Base-by-base conservation (phyloP, 2,329 filamentous ascomycete species). In the Exophiala oligosperma region DNA sequence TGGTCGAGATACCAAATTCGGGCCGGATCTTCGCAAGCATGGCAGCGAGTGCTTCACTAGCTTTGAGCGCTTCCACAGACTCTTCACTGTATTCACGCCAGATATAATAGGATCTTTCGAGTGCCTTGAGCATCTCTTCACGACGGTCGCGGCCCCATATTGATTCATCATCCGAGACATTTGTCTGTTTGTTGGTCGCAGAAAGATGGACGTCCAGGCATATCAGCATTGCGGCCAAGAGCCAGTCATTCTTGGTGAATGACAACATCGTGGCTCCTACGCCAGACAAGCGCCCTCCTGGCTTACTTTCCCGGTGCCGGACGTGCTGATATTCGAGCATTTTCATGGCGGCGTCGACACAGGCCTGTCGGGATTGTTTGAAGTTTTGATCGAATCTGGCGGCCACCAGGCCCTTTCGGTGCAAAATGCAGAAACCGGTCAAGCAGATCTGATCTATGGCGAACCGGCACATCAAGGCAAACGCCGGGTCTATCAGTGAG, bases 381-480 rank as follows among this genome's bases (percentile, higher is more conserved):
- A 29, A 48, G 4, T 29, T 11, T 17, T 32, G 24, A 8, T 48
- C 46, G 23, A 29, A 28, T 5, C 46, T 48, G n/a, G 46, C 23
- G 9, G 24, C 46, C 24, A 48, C 46, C 28, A 48, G 23, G 9
- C 46, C 46, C 8, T 48, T 48, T 29, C 46, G 46, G 32, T 48
- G 46, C 9, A 48, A 26, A 29, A 48, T 48, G 12, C 46, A 48
- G 9, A 48, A 29, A 4, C 46, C 46, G 17, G 46, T 48, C 46
- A 48, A 48, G 28, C 28, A 48, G 46, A 48, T 48, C 46, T 48
- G 46, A 29, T 48, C 46, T 24, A 48, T 29, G 23, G 26, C 46
- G 46, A 28, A 48, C 9, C 46, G 46, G 24, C 46, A 26, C 24
- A 48, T 48, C 9, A 48, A 12, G 24, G 28, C 17, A 48, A 28